Base-by-base conservation (phyloP, 805 yeast species). In the Schizosaccharomyces japonicus region DNA sequence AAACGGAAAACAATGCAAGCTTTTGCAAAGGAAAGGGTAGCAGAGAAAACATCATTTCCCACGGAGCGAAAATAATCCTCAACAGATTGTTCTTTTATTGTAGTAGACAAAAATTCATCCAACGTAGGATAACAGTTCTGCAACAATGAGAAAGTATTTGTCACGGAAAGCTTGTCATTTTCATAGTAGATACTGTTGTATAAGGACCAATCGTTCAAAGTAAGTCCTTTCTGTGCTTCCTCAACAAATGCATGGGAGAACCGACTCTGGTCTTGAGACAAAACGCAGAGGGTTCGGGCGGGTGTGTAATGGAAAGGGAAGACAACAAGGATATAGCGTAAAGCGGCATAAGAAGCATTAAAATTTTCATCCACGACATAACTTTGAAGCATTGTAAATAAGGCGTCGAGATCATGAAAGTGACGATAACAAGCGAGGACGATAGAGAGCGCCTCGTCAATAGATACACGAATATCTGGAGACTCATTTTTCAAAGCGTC, bases 161-260 rank as follows among this genome's bases (percentile, higher is more conserved):
- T n/a, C n/a, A n/a, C n/a, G 13, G 23, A 36, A 7, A 36, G 10
- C 3, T 36, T 21, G 23, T 36, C 23, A 21, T 36, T 21, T 33
- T 36, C 42, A 23, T 17, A 36, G 11, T 36, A 36, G 8, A 36
- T 27, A 17, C 23, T 36, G 23, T 36, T 36, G 23, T 36, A 21
- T 10, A 19, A 27, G n/a, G 23, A 15, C 42, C 42, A 36, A n/a
- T 21, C 13, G 10, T 25, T 19, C 13, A 36, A 36, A n/a, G 11
- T 15, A 26, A 42, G 46, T 21, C 33, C 31, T 27, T 42, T 42
- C 25, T 42, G 17, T 10, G 46, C 46, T 42, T 42, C 46, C 27
- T 36, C 42, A 17, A 21, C 13, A 15, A 36, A 17, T 8, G 23
- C 17, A 10, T 17, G 23, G 23, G 25, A 27, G 23, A 36, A 36